Base-by-base conservation (phyloP, 2,329 filamentous ascomycete species). In the Ophidiomyces ophidiicola region DNA sequence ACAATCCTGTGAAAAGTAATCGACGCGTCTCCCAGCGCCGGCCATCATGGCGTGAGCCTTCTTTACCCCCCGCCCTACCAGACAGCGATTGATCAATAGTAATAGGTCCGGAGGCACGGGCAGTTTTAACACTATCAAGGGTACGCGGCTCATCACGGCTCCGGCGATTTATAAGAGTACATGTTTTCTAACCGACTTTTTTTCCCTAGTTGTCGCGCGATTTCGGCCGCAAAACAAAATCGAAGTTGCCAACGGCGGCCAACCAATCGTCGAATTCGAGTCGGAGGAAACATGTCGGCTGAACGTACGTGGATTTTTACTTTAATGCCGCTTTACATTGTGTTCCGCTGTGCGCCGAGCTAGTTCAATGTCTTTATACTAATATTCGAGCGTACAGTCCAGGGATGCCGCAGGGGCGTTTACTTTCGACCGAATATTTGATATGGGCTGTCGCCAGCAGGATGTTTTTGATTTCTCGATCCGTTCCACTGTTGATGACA, bases 391-490 rank as follows among this genome's bases (percentile, higher is more conserved):
- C 41, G 20, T 56, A 41, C 58, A 93, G 80, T 92, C 85, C 49
- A 78, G 71, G 59, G 87, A 94, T 60, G 81, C 80, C 46, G 69
- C 80, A 50, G 85, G 85, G 44, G 71, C 78, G 59, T 98, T 96
- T 62, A 98, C 90, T 47, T 98, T 96, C 63, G 90, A 98, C 62
- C 82, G 88, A 47, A 85, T 98, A 50, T 98, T 98, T 68, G 85
- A 84, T 60, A 96, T 94, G 83, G 70, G 73, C 62, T 90, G 84
- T 55, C 77, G 77, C 55, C 90, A 98, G 65, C 71, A 76, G 56
- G 87, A 96, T 64, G 86, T 98, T 55, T 98, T 98, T 68, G 84
- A 96, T 64, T 98, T 90, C 68, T 96, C 90, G 29, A 96, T 98
- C 62, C 80, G 82, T 48, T 76, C 84, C 18, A 96, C 90, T 14